Percentiles rank a stretch among this genome's conserved stretches.
Evolutionary conservation across 2,329 filamentous ascomycete species (phyloP).

Genomic region (Seiridium cupressi): DNA sequence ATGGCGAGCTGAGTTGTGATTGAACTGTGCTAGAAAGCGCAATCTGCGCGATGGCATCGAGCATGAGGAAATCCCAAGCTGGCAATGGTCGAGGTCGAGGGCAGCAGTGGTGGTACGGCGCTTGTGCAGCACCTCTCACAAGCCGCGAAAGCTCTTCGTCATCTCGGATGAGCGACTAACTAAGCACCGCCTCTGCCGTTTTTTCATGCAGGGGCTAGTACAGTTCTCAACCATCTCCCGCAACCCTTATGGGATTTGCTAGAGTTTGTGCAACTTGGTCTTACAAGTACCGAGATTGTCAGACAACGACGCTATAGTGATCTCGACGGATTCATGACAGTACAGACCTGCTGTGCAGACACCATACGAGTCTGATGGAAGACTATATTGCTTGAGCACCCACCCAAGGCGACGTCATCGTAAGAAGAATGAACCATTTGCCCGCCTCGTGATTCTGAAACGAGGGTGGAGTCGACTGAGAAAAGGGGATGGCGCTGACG

Average conservation of each 20-base stretch:
- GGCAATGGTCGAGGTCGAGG: too few species aligned
- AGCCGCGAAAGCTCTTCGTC: background rate
- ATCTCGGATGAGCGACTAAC: background rate
- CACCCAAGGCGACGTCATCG: constrained; percentile 2
- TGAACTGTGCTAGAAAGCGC: background rate
- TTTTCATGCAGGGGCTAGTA: background rate
- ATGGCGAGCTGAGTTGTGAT: background rate
- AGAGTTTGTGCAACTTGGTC: background rate
- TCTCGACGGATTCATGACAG: too few species aligned
- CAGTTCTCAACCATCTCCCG: background rate
- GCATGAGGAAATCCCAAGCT: background rate
- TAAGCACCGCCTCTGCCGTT: background rate
- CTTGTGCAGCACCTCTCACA: background rate
- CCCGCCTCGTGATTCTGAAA: constrained; percentile 2
- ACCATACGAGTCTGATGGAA: too few species aligned
- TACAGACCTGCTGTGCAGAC: too few species aligned
- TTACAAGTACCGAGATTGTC: background rate
- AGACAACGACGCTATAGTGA: background rate
- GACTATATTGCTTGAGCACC: too few species aligned
- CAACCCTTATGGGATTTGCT: background rate
- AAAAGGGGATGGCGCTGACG: background rate
- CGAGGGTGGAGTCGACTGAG: background rate
- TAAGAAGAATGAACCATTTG: background rate
- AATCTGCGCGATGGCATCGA: background rate
- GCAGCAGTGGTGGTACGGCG: too few species aligned